Conservation (phyloP, 331 rosid genomes). For the Saraca asoca region DNA sequence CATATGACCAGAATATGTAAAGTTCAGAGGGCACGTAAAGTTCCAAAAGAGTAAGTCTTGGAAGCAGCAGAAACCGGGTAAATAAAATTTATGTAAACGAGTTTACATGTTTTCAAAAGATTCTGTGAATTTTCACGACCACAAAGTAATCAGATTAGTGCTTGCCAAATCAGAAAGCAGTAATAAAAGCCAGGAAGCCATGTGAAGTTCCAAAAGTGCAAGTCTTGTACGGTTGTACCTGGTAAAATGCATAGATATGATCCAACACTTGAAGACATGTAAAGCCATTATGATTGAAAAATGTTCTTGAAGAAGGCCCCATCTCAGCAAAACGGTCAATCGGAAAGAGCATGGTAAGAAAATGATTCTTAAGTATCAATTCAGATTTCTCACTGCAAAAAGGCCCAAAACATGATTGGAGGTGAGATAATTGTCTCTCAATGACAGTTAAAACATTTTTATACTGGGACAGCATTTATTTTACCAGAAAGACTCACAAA, state of each 20-base stretch:
- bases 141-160: neutral
- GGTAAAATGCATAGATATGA: conserved; percentile 76
- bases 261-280: conserved; percentile 84
- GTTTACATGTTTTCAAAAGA: neutral
- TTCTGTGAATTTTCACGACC: neutral
- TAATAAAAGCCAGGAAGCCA: conserved; percentile 6
- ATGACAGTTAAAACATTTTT: neutral
- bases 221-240: conserved; percentile 50
- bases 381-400: conserved; percentile 84
- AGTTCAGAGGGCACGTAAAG: neutral
- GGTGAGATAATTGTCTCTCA: conserved; percentile 1
- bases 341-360: conserved; percentile 82
- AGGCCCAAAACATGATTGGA: neutral
- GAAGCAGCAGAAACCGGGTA: neutral
- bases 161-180: neutral
- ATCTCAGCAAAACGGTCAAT: conserved; percentile 88
- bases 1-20: neutral
- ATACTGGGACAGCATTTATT: neutral
- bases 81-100: too few species aligned
- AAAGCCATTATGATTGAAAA: conserved; percentile 65
- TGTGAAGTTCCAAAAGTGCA: conserved; percentile 8
- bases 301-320: conserved; percentile 93
- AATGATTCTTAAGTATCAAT: conserved; percentile 68
- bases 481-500: neutral
- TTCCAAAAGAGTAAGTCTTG: too few species aligned